Evolutionary conservation across 352 stramenopile species (phyloP), one percentile per base, ranked within the genome.

Genomic region (Globisporangium middletonii): DNA sequence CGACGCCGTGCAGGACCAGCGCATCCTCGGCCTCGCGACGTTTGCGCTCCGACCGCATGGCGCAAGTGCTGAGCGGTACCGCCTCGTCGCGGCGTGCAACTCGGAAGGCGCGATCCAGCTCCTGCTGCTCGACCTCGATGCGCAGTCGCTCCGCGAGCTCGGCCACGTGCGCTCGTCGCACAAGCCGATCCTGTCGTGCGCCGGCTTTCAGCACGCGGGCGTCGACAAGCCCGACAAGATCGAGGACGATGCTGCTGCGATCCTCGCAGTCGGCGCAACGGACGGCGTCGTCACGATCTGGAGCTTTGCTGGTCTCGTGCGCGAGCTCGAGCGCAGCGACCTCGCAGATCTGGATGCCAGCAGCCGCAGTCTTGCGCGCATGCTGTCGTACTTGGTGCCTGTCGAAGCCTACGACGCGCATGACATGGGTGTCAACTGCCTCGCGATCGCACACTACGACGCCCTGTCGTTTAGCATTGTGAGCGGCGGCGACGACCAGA

Each of bases 401-500:
- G 70, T 57, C 53, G 70, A 66, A 30, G 76, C 64, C 50, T 94
- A 93, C 60, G 55, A 88, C 33, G 86, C 79, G 0, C 86, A 95
- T 48, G 84, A 93, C 60, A 93, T 95, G 82, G 86, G 86, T 45
- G 67, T 72, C 33, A 95, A 95, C 50, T 91, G 77, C 60, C 63
- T 92, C 41, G 55, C 70, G 26, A 57, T 75, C 19, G 63, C 70
- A 7, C 68, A 55, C 18, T 50, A 55, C 12, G 62, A 60, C n/a
- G 59, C 53, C 19, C 50, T 37, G 13, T 53, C 71, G 50, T 76
- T 94, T 41, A 55, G 69, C n/a, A 62, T 95, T 43, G 56, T 94
- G 57, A 95, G 77, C 43, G 84, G 83, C 27, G 86, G 86, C 35
- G 86, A 95, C 55, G 84, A 95, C 56, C 86, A 95, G 53, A 86